Percentiles rank a stretch among this genome's conserved stretches.
These are phyloP conservation scores for Pseudonitzschia pungens DNA, from an alignment of 108 stramenopile species.

Conservation along the genomic window DNA sequence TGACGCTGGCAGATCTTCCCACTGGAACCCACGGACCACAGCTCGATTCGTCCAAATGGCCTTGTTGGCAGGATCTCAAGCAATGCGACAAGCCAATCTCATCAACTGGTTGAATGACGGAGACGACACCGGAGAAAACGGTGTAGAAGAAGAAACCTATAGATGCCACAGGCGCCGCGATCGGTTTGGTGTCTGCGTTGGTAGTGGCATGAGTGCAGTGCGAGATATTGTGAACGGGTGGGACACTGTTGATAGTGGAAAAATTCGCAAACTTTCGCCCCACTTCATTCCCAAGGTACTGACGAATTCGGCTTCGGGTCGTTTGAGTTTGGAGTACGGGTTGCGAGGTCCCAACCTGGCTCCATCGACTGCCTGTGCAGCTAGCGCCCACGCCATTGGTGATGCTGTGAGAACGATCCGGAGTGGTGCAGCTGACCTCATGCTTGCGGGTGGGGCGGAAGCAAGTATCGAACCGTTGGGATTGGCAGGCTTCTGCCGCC, in stretches of 20 bases:
- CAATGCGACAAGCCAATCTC: constrained; percentile 50
- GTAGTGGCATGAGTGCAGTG: constrained; percentile 90
- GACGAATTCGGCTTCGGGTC: constrained; percentile 84
- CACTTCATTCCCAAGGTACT: constrained; percentile 96
- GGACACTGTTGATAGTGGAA: constrained; percentile 27
- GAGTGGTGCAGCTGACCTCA: constrained; percentile 82
- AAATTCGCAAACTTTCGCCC: constrained; percentile 64
- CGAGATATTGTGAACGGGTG: constrained; percentile 68
- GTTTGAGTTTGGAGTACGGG: constrained; percentile 66
- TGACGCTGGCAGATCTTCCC: background rate
- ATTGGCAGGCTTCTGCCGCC: constrained; percentile 90
- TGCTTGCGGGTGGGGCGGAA: constrained; percentile 96
- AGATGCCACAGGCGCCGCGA: constrained; percentile 16
- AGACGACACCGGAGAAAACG: constrained; percentile 15
- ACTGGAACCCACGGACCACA: constrained; percentile 25
- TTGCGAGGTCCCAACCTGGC: constrained; percentile 85
- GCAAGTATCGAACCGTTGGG: constrained; percentile 87
- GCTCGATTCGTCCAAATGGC: constrained; percentile 79
- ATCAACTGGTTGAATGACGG: constrained; percentile 33
- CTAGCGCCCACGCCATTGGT: constrained; percentile 91
- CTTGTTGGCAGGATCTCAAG: constrained; percentile 71
- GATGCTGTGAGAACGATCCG: constrained; percentile 88
- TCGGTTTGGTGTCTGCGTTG: constrained; percentile 77
- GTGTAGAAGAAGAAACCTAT: background rate
- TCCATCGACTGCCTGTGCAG: constrained; percentile 93